These are phyloP conservation scores for Metschnikowia matae DNA, from an alignment of 805 yeast genomes.

Conservation along the genomic window DNA sequence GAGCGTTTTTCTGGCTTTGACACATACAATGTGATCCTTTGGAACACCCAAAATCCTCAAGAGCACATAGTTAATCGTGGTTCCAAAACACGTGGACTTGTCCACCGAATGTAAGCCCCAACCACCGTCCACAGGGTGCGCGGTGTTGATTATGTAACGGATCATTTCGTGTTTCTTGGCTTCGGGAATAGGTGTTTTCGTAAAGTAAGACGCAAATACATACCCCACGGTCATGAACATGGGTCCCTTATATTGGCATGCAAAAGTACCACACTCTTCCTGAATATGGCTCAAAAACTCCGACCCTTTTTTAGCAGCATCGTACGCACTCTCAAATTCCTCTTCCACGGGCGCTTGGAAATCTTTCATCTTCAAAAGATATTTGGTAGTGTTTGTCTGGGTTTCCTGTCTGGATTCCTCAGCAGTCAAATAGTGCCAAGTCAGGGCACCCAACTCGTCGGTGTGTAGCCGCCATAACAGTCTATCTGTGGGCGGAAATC, in stretches of 20 bases:
- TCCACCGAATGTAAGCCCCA: slow-evolving; percentile 96
- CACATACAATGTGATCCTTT: slow-evolving; percentile 70
- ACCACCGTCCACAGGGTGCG: slow-evolving; percentile 99
- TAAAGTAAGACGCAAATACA: slow-evolving; percentile 67
- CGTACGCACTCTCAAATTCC: slow-evolving; percentile 40
- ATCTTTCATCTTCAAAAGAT: slow-evolving; percentile 43
- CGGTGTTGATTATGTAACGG: slow-evolving; percentile 81
- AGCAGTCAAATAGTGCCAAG: slow-evolving; percentile 65
- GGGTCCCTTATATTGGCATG: slow-evolving; percentile 94
- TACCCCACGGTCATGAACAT: slow-evolving; percentile 95
- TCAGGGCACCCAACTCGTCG: slow-evolving; percentile 69
- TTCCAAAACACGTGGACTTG: slow-evolving; percentile 93
- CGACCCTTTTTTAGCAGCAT: slow-evolving; percentile 73
- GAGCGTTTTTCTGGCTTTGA: slow-evolving; percentile 69
- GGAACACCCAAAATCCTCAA: slow-evolving; percentile 76
- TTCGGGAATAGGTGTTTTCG: slow-evolving; percentile 64
- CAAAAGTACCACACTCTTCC: slow-evolving; percentile 74
- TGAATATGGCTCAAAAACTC: slow-evolving; percentile 67
- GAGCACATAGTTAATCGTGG: slow-evolving; percentile 79
- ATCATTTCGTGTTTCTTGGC: slow-evolving; percentile 65
- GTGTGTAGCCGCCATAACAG: slow-evolving; percentile 70
- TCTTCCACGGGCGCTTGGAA: slow-evolving; percentile 36
- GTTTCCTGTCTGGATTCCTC: slow-evolving; percentile 38
- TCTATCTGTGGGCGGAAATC: slow-evolving; percentile 65
- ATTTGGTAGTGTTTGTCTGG: slow-evolving; percentile 55